Percentiles rank a stretch among this genome's conserved stretches.
Conservation (phyloP, 257 asterid genomes). For the Solanum chiquidenum region DNA sequence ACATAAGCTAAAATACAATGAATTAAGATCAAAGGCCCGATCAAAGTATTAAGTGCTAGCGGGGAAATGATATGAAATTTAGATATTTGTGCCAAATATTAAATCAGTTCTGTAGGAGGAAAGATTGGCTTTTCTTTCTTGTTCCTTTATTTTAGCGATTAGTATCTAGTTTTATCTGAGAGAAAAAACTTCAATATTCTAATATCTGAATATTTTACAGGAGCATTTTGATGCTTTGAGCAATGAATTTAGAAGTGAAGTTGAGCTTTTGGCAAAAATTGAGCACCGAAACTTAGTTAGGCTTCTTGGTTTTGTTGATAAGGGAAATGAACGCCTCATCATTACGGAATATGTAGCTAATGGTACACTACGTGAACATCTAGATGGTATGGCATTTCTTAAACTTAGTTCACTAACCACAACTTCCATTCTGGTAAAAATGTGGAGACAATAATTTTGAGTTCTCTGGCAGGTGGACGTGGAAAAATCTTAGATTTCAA, state of each 20-base stretch:
- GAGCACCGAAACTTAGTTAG: constrained; percentile 93
- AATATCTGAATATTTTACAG: constrained; percentile 20
- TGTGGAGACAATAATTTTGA: constrained; percentile 1
- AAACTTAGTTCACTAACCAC: background rate
- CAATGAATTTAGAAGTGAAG: constrained; percentile 81
- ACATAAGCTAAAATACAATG: background rate
- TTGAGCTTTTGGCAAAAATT: constrained; percentile 87
- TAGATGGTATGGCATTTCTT: constrained; percentile 59
- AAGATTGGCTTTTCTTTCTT: background rate
- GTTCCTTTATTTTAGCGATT: background rate
- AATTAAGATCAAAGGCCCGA: background rate
- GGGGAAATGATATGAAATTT: background rate
- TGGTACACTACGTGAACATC: constrained; percentile 93
- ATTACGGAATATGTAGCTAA: constrained; percentile 90
- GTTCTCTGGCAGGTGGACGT: constrained; percentile 45
- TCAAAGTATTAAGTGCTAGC: background rate
- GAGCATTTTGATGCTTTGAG: constrained; percentile 49
- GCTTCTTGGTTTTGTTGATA: constrained; percentile 87
- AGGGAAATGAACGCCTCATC: constrained; percentile 74
- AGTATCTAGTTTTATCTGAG: background rate
- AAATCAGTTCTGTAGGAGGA: background rate
- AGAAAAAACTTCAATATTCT: background rate
- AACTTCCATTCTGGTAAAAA: background rate
- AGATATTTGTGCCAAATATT: background rate
- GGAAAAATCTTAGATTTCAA: constrained; percentile 76